Percentiles rank a stretch among this genome's conserved stretches.
These are phyloP conservation scores for Vachellia pachyceras DNA, from an alignment of 306 rosid species.

Conservation along the genomic window DNA sequence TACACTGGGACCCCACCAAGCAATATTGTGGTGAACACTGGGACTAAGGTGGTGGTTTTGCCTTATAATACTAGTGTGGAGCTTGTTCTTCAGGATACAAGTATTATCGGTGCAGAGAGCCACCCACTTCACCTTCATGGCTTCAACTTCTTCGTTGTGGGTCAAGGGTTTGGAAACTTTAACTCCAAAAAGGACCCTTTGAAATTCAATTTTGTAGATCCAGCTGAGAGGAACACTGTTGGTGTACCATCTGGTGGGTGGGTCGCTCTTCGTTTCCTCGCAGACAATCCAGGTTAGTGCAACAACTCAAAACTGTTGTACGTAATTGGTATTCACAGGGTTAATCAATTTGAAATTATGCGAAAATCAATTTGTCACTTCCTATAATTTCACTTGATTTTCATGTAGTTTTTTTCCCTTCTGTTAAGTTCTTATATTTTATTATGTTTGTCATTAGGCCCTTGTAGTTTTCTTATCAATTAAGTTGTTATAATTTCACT, in stretches of 20 bases:
- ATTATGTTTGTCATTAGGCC: no score
- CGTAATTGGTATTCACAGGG: background rate
- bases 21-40: conserved; percentile 46
- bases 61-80: conserved; percentile 57
- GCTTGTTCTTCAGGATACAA: conserved; percentile 58
- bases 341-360: background rate
- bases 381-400: no score
- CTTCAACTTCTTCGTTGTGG: conserved; percentile 59
- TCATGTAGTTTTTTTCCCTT: no score
- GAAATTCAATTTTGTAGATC: conserved; percentile 55
- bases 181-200: conserved; percentile 54
- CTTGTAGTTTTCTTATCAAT: no score
- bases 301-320: no score
- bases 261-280: conserved; percentile 59
- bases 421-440: no score
- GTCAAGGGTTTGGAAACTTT: conserved; percentile 56
- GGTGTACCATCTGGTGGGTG: conserved; percentile 66
- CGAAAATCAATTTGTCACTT: no score
- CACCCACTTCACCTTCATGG: conserved; percentile 72
- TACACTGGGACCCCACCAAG: conserved; percentile 61
- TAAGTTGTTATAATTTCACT: no score
- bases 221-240: conserved; percentile 59
- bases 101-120: conserved; percentile 57
- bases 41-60: conserved; percentile 53
- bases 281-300: conserved; percentile 55